Base-by-base conservation (phyloP, 169 alveolate genomes). In the Amoebophrya sp. region DNA sequence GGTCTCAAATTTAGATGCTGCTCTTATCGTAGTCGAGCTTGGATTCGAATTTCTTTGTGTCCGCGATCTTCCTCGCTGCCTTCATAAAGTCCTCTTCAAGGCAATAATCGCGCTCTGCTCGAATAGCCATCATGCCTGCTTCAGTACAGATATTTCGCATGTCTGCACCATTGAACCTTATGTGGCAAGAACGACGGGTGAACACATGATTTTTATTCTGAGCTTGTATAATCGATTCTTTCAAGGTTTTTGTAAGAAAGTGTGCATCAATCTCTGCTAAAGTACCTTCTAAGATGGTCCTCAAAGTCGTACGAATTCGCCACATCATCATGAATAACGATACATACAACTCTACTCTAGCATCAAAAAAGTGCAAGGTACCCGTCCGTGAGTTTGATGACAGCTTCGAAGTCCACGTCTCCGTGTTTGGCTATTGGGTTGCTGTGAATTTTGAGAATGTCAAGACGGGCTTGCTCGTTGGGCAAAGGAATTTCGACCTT, bases 161-260 rank as follows among this genome's bases (percentile, higher is more conserved):
- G 94, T 99, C 99, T 0, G 99, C 99, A 38, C 99, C 99, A 94
- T 98, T 98, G 95, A 98, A 98, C 24, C 99, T 99, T 95, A n/a
- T n/a, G n/a, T n/a, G n/a, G n/a, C n/a, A n/a, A n/a, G n/a, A n/a
- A n/a, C n/a, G n/a, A n/a, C n/a, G n/a, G n/a, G n/a, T n/a, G n/a
- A n/a, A n/a, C n/a, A n/a, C n/a, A n/a, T n/a, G n/a, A n/a, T n/a
- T n/a, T n/a, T n/a, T n/a, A n/a, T n/a, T n/a, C n/a, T n/a, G n/a
- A n/a, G n/a, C n/a, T n/a, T n/a, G n/a, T n/a, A n/a, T n/a, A n/a
- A n/a, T n/a, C n/a, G n/a, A n/a, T n/a, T n/a, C n/a, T n/a, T n/a
- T n/a, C n/a, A n/a, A n/a, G n/a, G n/a, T n/a, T n/a, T n/a, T n/a
- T n/a, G n/a, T n/a, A n/a, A n/a, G n/a, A n/a, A n/a, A n/a, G n/a